These are phyloP conservation scores for Phytophthora fragariaefolia DNA, from an alignment of 352 stramenopile genomes.

Conservation along the genomic window DNA sequence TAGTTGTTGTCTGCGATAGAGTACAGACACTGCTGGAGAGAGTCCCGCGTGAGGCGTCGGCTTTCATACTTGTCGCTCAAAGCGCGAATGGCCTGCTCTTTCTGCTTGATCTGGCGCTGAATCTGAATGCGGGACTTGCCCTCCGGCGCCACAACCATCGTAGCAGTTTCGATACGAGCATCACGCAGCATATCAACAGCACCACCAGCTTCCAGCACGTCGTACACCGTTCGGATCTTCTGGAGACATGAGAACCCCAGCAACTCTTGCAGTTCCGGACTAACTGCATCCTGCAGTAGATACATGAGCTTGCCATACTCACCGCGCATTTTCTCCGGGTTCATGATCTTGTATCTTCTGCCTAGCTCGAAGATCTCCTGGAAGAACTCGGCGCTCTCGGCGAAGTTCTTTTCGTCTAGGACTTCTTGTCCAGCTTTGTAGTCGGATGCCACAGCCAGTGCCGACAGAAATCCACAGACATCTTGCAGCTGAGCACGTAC, in stretches of 20 bases:
- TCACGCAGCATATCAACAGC: conserved; percentile 87
- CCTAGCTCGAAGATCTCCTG: conserved; percentile 94
- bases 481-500: conserved; percentile 91
- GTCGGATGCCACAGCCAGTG: conserved; percentile 91
- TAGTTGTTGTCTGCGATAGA: conserved; percentile 98
- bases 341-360: conserved; percentile 98
- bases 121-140: conserved; percentile 90
- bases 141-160: conserved; percentile 94
- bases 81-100: conserved; percentile 91
- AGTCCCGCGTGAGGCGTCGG: conserved; percentile 65
- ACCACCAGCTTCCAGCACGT: conserved; percentile 76
- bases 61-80: conserved; percentile 85
- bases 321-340: conserved; percentile 97
- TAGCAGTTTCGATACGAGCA: conserved; percentile 92
- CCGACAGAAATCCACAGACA: conserved; percentile 92
- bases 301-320: conserved; percentile 98
- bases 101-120: conserved; percentile 92
- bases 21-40: conserved; percentile 96
- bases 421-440: conserved; percentile 89
- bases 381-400: conserved; percentile 89
- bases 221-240: conserved; percentile 92
- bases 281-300: conserved; percentile 92
- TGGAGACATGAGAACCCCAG: conserved; percentile 85
- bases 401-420: conserved; percentile 91
- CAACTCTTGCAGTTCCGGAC: conserved; percentile 81